Evolutionary conservation across 169 alveolate species (phyloP).

Genomic region (Cyclospora cayetanensis): DNA sequence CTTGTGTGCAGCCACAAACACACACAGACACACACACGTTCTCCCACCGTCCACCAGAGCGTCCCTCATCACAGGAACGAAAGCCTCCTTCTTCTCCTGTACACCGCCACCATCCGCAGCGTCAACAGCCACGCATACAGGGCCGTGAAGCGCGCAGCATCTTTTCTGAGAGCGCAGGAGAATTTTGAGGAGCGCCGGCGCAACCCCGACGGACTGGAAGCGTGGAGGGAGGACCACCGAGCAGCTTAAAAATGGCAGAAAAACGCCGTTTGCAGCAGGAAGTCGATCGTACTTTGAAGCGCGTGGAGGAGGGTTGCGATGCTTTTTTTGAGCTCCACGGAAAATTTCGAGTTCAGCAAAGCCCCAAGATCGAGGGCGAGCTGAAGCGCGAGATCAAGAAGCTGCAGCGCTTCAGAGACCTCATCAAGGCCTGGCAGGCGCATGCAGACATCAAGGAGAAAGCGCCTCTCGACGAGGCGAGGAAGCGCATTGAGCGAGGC

Average conservation of each 20-base stretch:
- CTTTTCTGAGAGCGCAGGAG: too few relatives aligned
- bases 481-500: slow-evolving; percentile 53
- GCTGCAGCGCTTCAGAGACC: slow-evolving; percentile 69
- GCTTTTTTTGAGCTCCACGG: slow-evolving; percentile 51
- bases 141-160: too few relatives aligned
- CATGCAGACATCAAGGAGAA: slow-evolving; percentile 62
- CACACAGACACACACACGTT: too few relatives aligned
- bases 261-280: slow-evolving; percentile 69
- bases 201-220: too few relatives aligned
- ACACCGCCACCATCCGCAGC: too few relatives aligned
- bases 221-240: too few relatives aligned
- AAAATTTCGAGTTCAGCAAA: slow-evolving; percentile 34
- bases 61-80: too few relatives aligned
- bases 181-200: too few relatives aligned
- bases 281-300: slow-evolving; percentile 73
- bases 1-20: too few relatives aligned
- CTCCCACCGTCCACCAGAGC: too few relatives aligned
- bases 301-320: slow-evolving; percentile 67
- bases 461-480: slow-evolving; percentile 52
- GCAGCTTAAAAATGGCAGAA: slow-evolving; percentile 65
- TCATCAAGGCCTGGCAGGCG: slow-evolving; percentile 58
- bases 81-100: too few relatives aligned
- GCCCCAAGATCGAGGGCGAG: slow-evolving; percentile 52
- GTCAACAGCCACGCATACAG: too few relatives aligned
- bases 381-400: slow-evolving; percentile 70